phyloP scores from a whole-genome alignment of 306 rosid genomes.

The Vigna nakashimae region DNA sequence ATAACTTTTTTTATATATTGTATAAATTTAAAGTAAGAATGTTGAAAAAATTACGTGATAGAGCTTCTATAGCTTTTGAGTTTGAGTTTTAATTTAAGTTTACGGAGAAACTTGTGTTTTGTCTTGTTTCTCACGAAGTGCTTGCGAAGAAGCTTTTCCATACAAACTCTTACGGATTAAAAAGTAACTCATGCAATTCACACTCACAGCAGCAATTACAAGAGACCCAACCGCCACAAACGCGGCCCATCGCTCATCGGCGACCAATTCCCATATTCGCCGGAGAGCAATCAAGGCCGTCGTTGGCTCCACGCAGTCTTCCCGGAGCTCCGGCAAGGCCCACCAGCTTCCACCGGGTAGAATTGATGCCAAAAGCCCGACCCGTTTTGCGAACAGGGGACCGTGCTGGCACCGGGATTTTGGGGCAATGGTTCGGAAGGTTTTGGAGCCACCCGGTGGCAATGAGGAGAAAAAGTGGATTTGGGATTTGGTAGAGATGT shows the following conservation, averaged over 20 bases:
- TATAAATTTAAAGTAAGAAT: too few species aligned
- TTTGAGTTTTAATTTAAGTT: too few species aligned
- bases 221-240: constrained; percentile 57
- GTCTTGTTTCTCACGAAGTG: too few species aligned
- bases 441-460: constrained; percentile 16
- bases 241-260: constrained; percentile 52
- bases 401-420: background rate
- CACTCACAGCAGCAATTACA: constrained; percentile 62
- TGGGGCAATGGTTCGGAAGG: constrained; percentile 15
- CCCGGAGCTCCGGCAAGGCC: constrained; percentile 49
- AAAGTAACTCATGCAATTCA: background rate
- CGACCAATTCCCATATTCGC: constrained; percentile 67
- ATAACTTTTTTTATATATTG: too few species aligned
- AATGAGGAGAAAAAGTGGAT: constrained; percentile 24
- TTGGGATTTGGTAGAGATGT: constrained; percentile 21
- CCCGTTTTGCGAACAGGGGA: constrained; percentile 35
- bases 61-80: too few species aligned
- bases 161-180: too few species aligned
- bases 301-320: constrained; percentile 45
- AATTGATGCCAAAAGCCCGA: constrained; percentile 28
- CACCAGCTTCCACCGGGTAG: constrained; percentile 61
- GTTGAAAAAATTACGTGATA: too few species aligned
- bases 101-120: too few species aligned
- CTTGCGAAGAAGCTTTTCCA: too few species aligned
- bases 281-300: constrained; percentile 53